Percentiles rank a stretch among this genome's conserved stretches.
phyloP scores from a whole-genome alignment of 768 basidiomycete species.

The Boletus pseudo-olivaceus region DNA sequence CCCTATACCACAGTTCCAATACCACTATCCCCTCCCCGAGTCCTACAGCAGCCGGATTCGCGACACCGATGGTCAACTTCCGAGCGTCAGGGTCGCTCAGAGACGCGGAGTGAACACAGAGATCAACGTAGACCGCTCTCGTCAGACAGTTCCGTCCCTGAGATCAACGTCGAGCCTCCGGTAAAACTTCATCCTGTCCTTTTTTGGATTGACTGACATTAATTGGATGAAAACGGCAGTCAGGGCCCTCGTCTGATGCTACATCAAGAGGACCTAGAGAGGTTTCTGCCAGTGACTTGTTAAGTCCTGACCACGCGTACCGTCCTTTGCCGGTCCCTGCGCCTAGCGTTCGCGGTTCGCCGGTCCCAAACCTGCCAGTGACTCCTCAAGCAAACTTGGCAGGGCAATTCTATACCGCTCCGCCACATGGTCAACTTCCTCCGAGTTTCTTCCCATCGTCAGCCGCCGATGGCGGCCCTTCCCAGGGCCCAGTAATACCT shows the following conservation, averaged over 20 bases:
- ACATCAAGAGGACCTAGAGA: constrained; percentile 26
- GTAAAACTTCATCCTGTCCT: constrained; percentile 14
- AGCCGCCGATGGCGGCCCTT: not conserved
- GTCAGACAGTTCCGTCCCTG: constrained; percentile 34
- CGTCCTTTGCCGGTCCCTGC: constrained; percentile 25
- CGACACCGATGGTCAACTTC: constrained; percentile 19
- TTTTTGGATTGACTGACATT: constrained; percentile 14
- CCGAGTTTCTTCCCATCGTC: constrained; percentile 9
- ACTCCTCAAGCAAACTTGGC: constrained; percentile 6
- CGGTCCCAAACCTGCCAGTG: constrained; percentile 13
- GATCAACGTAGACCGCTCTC: constrained; percentile 25
- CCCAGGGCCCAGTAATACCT: constrained; percentile 25
- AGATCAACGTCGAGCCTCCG: constrained; percentile 31
- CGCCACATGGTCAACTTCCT: constrained; percentile 11
- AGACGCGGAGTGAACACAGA: constrained; percentile 13
- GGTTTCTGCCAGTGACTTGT: constrained; percentile 11
- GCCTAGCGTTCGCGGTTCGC: constrained; percentile 13
- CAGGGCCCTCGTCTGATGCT: constrained; percentile 31
- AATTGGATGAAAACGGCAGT: constrained; percentile 18
- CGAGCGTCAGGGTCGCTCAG: constrained; percentile 26
- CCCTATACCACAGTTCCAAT: constrained; percentile 21
- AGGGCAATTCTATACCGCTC: constrained; percentile 13
- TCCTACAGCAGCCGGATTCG: constrained; percentile 8
- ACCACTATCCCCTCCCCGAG: constrained; percentile 26
- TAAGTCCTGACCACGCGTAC: constrained; percentile 33